Percentiles rank a stretch among this genome's conserved stretches.
Evolutionary conservation across 306 rosid genomes (phyloP).

Genomic region (Acacia confusa): DNA sequence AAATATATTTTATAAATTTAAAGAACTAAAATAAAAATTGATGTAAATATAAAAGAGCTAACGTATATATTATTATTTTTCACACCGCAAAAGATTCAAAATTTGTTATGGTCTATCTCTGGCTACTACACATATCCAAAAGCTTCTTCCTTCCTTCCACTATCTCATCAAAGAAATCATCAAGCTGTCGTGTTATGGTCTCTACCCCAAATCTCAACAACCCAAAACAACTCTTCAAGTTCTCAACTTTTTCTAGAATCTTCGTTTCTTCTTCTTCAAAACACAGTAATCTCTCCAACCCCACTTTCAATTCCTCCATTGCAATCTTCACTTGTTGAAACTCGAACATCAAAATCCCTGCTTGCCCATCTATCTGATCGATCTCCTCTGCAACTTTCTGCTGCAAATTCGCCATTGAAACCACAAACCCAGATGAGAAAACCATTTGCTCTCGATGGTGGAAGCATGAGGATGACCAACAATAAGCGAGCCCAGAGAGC

Average conservation of each 20-base stretch:
- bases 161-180: conserved; percentile 92
- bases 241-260: conserved; percentile 52
- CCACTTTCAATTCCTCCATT: conserved; percentile 60
- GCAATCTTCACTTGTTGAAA: conserved; percentile 58
- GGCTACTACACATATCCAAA: conserved; percentile 76
- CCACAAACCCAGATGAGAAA: conserved; percentile 60
- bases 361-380: conserved; percentile 55
- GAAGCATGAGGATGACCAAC: conserved; percentile 66
- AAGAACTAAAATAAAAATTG: too few relatives aligned
- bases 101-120: conserved; percentile 45
- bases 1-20: too few relatives aligned
- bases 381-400: conserved; percentile 67
- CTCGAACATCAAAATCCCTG: conserved; percentile 64
- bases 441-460: conserved; percentile 37
- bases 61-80: not conserved
- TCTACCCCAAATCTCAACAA: conserved; percentile 73
- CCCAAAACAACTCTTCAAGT: conserved; percentile 58
- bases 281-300: conserved; percentile 51
- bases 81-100: conserved; percentile 24
- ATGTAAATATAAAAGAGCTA: too few relatives aligned
- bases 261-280: conserved; percentile 33
- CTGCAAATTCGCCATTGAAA: conserved; percentile 54
- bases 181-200: conserved; percentile 64
- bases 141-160: conserved; percentile 89
- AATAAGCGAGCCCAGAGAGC: conserved; percentile 56